phyloP scores from a whole-genome alignment of 495 filamentous ascomycete genomes.

The Neurospora hispaniola region DNA sequence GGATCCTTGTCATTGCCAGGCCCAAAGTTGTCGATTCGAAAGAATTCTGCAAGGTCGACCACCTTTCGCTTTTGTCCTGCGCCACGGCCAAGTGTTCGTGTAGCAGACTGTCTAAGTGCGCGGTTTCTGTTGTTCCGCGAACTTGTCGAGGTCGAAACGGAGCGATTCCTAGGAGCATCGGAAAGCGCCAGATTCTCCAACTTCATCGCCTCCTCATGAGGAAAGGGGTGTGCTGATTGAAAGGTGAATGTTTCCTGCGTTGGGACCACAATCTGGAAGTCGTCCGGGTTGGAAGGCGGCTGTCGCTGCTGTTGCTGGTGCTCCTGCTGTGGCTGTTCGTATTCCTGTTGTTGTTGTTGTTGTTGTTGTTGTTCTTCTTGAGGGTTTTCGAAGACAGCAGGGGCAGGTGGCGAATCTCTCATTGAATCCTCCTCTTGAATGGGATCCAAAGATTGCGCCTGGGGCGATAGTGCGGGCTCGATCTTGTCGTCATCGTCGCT shows the following conservation, averaged over 20 bases:
- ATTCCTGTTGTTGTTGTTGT: slow-evolving; percentile 6
- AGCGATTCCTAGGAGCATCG: slow-evolving; percentile 22
- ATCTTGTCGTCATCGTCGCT: slow-evolving; percentile 67
- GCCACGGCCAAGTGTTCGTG: slow-evolving; percentile 36
- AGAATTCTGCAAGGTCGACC: slow-evolving; percentile 65
- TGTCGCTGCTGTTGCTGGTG: slow-evolving; percentile 13
- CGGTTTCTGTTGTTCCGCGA: slow-evolving; percentile 38
- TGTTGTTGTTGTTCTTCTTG: slow-evolving; percentile 9
- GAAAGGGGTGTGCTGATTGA: slow-evolving; percentile 55
- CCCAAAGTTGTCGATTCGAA: slow-evolving; percentile 61
- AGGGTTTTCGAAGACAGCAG: slow-evolving; percentile 3
- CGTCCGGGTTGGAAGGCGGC: slow-evolving; percentile 21
- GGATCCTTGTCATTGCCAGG: slow-evolving; percentile 49
- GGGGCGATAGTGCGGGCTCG: slow-evolving; percentile 51
- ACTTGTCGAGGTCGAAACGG: slow-evolving; percentile 39
- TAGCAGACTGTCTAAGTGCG: slow-evolving; percentile 28
- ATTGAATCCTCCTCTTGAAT: slow-evolving; percentile 29
- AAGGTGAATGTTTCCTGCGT: slow-evolving; percentile 57
- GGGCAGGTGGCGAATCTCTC: slow-evolving; percentile 34
- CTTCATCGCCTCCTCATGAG: slow-evolving; percentile 58
- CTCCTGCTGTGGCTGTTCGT: slow-evolving; percentile 7
- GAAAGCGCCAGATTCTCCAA: slow-evolving; percentile 41
- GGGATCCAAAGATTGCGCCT: slow-evolving; percentile 42
- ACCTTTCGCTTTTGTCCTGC: slow-evolving; percentile 68
- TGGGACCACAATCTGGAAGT: slow-evolving; percentile 26